A percentile compares a stretch with the other conserved stretches of the same genome.
phyloP scores from a whole-genome alignment of 495 filamentous ascomycete genomes.

The Xylaria nigripes region DNA sequence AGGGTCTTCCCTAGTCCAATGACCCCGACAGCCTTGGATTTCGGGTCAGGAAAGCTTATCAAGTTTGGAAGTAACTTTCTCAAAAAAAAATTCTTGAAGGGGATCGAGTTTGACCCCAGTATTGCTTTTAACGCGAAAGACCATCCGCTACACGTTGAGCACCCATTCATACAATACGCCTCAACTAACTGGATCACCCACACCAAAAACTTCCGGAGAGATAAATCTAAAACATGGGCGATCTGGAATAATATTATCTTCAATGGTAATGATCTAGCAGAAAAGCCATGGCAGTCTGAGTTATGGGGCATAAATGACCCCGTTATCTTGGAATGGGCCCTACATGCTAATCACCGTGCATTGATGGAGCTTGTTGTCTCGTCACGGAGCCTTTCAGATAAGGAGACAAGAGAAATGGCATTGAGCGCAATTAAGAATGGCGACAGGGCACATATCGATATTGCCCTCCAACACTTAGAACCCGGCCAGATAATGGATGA shows the following conservation, averaged over 20 bases:
- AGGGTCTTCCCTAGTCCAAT: neutral
- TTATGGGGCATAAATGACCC: neutral
- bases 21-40: neutral
- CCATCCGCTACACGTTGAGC: neutral
- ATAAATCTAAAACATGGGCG: neutral
- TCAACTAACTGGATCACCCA: slow-evolving; percentile 3
- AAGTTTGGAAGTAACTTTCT: neutral
- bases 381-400: neutral
- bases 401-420: neutral
- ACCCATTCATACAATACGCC: slow-evolving; percentile 7
- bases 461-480: neutral
- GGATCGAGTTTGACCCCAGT: neutral
- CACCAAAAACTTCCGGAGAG: neutral
- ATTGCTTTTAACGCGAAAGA: neutral
- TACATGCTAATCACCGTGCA: neutral
- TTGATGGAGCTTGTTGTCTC: neutral
- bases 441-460: neutral
- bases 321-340: neutral
- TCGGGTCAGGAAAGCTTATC: neutral
- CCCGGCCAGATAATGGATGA: no score
- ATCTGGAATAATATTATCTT: neutral
- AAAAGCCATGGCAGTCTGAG: neutral
- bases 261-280: neutral
- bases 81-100: neutral
- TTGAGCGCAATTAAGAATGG: neutral